phyloP scores from a whole-genome alignment of 345 rosid species.

The rapeseed (Brassica napus) region Da-Ae NC_063442.1:5225001-5225500 shows the following conservation, averaged over 20 bases:
- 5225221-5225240: neutral
- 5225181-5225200: constrained; percentile 52
- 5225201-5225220: neutral
- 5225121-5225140: constrained; percentile 71
- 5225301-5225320: neutral
- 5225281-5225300: neutral
- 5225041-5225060: constrained; percentile 43
- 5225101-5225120: constrained; percentile 92
- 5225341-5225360: neutral
- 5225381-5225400: neutral
- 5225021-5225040: constrained; percentile 60
- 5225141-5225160: constrained; percentile 95
- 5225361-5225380: neutral
- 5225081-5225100: constrained; percentile 56
- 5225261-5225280: neutral
- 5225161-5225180: constrained; percentile 53
- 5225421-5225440: neutral
- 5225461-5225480: neutral
- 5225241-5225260: neutral
- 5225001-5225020: constrained; percentile 62
- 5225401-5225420: neutral
- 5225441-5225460: neutral
- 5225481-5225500: neutral
- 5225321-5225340: neutral
- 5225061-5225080: constrained; percentile 44